phyloP scores from a whole-genome alignment of 345 rosid species.

The Nasturtium officinale region DNA sequence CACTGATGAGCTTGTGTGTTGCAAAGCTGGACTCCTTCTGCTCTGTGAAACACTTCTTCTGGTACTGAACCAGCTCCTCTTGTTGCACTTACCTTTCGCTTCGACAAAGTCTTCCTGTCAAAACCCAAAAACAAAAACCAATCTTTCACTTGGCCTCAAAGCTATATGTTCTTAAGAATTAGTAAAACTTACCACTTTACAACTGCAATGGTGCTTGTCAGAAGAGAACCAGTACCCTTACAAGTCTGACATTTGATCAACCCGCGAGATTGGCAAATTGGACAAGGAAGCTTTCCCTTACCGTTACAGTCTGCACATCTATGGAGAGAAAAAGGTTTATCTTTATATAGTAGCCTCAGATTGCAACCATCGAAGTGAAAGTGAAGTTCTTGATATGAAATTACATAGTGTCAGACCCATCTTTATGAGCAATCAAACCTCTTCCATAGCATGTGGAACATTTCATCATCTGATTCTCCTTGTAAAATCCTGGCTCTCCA shows the following conservation, averaged over 20 bases:
- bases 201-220: conserved; percentile 61
- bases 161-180: neutral
- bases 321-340: conserved; percentile 22
- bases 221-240: conserved; percentile 66
- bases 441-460: conserved; percentile 80
- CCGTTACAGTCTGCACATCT: conserved; percentile 78
- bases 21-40: conserved; percentile 89
- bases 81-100: conserved; percentile 82
- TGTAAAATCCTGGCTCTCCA: conserved; percentile 79
- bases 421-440: conserved; percentile 91
- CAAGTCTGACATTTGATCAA: conserved; percentile 73
- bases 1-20: conserved; percentile 94
- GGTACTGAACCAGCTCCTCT: conserved; percentile 97
- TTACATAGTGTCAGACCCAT: conserved; percentile 91
- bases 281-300: conserved; percentile 82
- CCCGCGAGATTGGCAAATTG: conserved; percentile 83
- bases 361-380: conserved; percentile 11
- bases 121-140: neutral
- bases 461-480: conserved; percentile 68
- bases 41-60: conserved; percentile 85
- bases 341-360: neutral
- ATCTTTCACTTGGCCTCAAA: neutral
- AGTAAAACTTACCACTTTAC: conserved; percentile 63
- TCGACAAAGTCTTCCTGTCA: conserved; percentile 76
- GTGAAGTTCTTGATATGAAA: conserved; percentile 35